Conservation (phyloP, 2,329 filamentous ascomycete species). For the Sphaerulina vaccinii region DNA sequence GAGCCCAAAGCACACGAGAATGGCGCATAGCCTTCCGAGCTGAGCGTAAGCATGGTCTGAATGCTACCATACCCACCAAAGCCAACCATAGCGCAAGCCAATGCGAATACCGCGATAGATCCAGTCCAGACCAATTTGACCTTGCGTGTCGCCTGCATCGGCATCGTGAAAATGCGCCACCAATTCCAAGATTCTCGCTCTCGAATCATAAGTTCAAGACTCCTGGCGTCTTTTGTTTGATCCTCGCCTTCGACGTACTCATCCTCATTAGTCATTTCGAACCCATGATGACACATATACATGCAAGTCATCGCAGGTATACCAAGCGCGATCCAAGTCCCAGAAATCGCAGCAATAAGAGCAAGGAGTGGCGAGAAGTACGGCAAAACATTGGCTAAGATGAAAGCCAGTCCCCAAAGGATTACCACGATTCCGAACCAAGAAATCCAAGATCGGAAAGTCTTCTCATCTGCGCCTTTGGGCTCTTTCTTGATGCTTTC, state of each 20-base stretch:
- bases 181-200: slow-evolving; percentile 4
- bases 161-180: slow-evolving; percentile 12
- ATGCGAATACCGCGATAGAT: slow-evolving; percentile 1
- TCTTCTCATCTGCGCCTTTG: slow-evolving; percentile 37
- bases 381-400: slow-evolving; percentile 69
- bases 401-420: slow-evolving; percentile 62
- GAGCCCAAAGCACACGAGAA: slow-evolving; percentile 9
- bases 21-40: slow-evolving; percentile 5
- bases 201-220: neutral
- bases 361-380: slow-evolving; percentile 67
- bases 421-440: slow-evolving; percentile 59
- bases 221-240: neutral
- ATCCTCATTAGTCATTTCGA: slow-evolving; percentile 1
- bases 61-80: slow-evolving; percentile 16
- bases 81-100: slow-evolving; percentile 5
- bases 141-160: neutral
- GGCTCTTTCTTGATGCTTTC: slow-evolving; percentile 5
- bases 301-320: slow-evolving; percentile 24
- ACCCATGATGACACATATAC: slow-evolving; percentile 16
- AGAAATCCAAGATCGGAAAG: slow-evolving; percentile 23
- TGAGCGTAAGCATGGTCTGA: slow-evolving; percentile 14
- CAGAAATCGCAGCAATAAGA: slow-evolving; percentile 61
- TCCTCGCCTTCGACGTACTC: slow-evolving; percentile 5
- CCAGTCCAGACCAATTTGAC: slow-evolving; percentile 2
- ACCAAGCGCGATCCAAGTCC: slow-evolving; percentile 60